Evolutionary conservation across 2,329 filamentous ascomycete species (phyloP).

Genomic region (Tolypocladium tundrense): DNA sequence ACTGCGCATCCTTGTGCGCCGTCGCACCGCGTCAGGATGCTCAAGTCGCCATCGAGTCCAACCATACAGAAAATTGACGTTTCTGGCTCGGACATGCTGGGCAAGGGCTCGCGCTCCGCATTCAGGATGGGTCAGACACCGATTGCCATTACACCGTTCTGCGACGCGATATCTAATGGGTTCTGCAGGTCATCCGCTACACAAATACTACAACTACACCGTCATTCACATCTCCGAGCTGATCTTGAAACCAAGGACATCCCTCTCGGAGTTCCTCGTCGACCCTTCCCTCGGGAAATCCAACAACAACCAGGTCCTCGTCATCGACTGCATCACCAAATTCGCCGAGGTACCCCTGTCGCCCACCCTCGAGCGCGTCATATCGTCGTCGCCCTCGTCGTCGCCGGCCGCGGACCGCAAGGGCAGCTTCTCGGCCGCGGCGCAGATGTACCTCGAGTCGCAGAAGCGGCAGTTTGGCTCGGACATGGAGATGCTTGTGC

Average conservation of each 20-base stretch:
- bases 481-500: constrained; percentile 59
- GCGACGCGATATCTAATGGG: constrained; percentile 6
- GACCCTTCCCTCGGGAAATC: constrained; percentile 21
- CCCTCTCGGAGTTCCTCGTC: constrained; percentile 36
- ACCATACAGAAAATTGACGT: constrained; percentile 48
- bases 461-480: constrained; percentile 49
- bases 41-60: constrained; percentile 50
- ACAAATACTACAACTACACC: constrained; percentile 52
- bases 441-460: constrained; percentile 46
- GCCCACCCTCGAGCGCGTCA: constrained; percentile 29
- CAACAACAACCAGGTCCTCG: constrained; percentile 32
- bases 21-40: constrained; percentile 43
- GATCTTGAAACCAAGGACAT: constrained; percentile 33
- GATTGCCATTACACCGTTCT: not conserved
- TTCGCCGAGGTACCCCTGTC: constrained; percentile 37
- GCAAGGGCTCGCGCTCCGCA: constrained; percentile 34
- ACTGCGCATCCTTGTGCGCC: constrained; percentile 56
- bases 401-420: constrained; percentile 21
- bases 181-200: constrained; percentile 46
- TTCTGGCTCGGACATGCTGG: constrained; percentile 30
- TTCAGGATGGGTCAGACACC: constrained; percentile 33
- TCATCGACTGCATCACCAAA: constrained; percentile 54
- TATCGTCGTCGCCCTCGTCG: constrained; percentile 15
- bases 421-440: constrained; percentile 30
- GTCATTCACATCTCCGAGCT: constrained; percentile 49